phyloP scores from a whole-genome alignment of 495 filamentous ascomycete species.

The Talaromyces trachyspermus region DNA sequence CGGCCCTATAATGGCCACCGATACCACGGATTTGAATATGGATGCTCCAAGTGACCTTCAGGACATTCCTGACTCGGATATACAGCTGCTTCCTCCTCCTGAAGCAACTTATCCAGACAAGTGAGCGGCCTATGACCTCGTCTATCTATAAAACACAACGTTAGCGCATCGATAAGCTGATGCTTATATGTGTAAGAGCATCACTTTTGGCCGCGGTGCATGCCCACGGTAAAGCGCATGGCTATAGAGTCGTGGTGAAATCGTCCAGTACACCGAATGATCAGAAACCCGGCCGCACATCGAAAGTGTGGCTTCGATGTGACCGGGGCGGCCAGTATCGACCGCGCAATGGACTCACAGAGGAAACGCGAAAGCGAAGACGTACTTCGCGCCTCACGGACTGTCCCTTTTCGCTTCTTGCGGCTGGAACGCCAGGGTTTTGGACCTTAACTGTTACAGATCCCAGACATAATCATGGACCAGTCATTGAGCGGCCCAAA shows the following conservation, averaged over 20 bases:
- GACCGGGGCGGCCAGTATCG: slow-evolving; percentile 46
- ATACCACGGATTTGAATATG: slow-evolving; percentile 37
- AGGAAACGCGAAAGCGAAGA: slow-evolving; percentile 40
- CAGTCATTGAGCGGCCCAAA: slow-evolving; percentile 33
- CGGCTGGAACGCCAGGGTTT: slow-evolving; percentile 36
- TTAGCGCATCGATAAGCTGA: too few relatives aligned
- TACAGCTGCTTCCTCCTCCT: slow-evolving; percentile 36
- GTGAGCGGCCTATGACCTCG: slow-evolving; percentile 18
- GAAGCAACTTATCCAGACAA: slow-evolving; percentile 42
- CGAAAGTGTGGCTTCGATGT: slow-evolving; percentile 43
- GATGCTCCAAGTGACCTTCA: slow-evolving; percentile 43
- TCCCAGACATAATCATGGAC: slow-evolving; percentile 40
- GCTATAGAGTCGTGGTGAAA: slow-evolving; percentile 43
- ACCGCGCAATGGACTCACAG: slow-evolving; percentile 41
- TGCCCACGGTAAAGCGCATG: slow-evolving; percentile 37
- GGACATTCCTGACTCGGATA: slow-evolving; percentile 40
- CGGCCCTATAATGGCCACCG: slow-evolving; percentile 13
- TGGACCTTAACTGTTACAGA: slow-evolving; percentile 40
- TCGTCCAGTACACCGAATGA: slow-evolving; percentile 41
- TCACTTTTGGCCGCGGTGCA: slow-evolving; percentile 37
- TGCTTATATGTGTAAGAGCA: slow-evolving; percentile 14
- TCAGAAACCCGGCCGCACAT: slow-evolving; percentile 41
- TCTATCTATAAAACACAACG: too few relatives aligned
- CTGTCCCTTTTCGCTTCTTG: slow-evolving; percentile 42
- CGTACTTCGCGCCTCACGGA: slow-evolving; percentile 42